Conservation (phyloP, 352 stramenopile species). For the Globisporangium echinulatum region DNA sequence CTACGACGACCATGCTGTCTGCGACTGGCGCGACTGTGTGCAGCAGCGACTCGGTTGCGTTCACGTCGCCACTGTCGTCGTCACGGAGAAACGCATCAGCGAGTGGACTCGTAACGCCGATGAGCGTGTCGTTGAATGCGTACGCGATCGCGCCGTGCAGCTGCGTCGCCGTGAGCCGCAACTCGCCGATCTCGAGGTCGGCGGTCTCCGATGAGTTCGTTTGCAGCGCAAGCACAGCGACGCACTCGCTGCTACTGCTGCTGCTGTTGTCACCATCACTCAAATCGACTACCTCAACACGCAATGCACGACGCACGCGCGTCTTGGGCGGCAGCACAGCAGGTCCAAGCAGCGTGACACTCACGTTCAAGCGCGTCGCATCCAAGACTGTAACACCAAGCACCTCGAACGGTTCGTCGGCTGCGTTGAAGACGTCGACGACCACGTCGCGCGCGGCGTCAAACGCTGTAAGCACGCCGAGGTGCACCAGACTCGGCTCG, state of each 20-base stretch:
- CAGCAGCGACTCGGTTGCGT: conserved; percentile 1
- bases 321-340: conserved; percentile 29
- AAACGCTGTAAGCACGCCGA: conserved; percentile 26
- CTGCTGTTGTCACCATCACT: background rate
- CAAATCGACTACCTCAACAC: conserved; percentile 11
- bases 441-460: conserved; percentile 19
- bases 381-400: conserved; percentile 20
- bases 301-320: conserved; percentile 24
- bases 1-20: conserved; percentile 7
- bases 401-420: conserved; percentile 27
- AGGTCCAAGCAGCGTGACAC: conserved; percentile 21
- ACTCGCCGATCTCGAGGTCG: conserved; percentile 2
- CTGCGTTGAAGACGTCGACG: conserved; percentile 39
- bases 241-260: conserved; percentile 4
- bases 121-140: conserved; percentile 19
- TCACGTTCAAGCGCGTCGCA: conserved; percentile 20
- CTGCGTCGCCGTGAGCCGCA: conserved; percentile 22
- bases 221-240: conserved; percentile 24
- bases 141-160: conserved; percentile 24
- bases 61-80: background rate
- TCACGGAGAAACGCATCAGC: background rate
- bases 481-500: conserved; percentile 23
- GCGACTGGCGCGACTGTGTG: background rate
- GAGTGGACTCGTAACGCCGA: conserved; percentile 11
- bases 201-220: conserved; percentile 27